Evolutionary conservation across 208 protist species (phyloP).

Genomic region (Acanthamoeba culbertsoni): DNA sequence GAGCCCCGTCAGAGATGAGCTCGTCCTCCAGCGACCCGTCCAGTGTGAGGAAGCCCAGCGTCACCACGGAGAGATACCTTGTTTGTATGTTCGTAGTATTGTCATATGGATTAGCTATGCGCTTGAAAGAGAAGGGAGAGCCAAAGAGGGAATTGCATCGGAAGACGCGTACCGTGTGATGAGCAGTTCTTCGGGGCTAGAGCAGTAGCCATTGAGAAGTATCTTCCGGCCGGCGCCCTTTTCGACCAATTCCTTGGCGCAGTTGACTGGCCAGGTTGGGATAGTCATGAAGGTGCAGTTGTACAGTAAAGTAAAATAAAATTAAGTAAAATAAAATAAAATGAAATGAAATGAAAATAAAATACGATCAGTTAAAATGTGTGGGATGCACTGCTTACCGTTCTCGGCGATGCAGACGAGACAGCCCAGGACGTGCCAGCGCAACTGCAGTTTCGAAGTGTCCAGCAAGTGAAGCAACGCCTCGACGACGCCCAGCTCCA

Average conservation of each 20-base stretch:
- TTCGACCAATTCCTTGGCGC: background rate
- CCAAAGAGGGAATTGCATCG: background rate
- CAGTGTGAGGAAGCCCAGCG: conserved; percentile 27
- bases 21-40: conserved; percentile 1
- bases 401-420: conserved; percentile 52
- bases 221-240: conserved; percentile 5
- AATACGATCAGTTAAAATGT: background rate
- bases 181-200: conserved; percentile 42
- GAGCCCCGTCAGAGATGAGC: conserved; percentile 8
- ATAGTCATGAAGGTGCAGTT: background rate
- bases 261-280: background rate
- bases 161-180: background rate
- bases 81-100: background rate
- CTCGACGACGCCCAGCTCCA: conserved; percentile 55
- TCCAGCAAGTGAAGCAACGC: conserved; percentile 4
- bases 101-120: background rate
- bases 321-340: background rate
- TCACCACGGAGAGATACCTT: conserved; percentile 41
- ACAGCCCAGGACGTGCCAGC: conserved; percentile 52
- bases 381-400: background rate
- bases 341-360: background rate
- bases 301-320: no score
- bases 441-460: background rate
- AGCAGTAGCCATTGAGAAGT: background rate
- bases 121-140: background rate